Percentiles rank a stretch among this genome's conserved stretches.
These are phyloP conservation scores for Phytopythium aichiense DNA, from an alignment of 352 stramenopile species.

Conservation along the genomic window DNA sequence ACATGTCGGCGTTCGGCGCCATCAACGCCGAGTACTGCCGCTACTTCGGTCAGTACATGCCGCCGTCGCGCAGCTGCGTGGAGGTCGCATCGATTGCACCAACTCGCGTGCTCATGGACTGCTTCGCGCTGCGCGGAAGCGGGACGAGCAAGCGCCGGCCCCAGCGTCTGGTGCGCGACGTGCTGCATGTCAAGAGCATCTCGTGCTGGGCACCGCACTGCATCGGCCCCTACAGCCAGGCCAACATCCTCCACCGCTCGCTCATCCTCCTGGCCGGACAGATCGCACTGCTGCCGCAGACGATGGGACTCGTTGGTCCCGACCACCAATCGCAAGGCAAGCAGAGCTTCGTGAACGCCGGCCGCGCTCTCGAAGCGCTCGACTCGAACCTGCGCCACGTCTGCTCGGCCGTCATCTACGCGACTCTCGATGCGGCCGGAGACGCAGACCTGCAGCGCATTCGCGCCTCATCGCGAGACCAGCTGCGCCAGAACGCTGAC, in stretches of 20 bases:
- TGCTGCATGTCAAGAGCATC: slow-evolving; percentile 96
- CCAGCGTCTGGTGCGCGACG: slow-evolving; percentile 66
- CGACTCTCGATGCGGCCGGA: slow-evolving; percentile 11
- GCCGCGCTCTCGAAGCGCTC: slow-evolving; percentile 64
- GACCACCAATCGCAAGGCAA: slow-evolving; percentile 36
- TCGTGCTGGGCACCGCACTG: slow-evolving; percentile 97
- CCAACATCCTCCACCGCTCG: slow-evolving; percentile 89
- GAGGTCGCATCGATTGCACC: slow-evolving; percentile 63
- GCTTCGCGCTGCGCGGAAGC: slow-evolving; percentile 79
- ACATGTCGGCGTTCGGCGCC: slow-evolving; percentile 92
- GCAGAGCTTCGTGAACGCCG: slow-evolving; percentile 65
- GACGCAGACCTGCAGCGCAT: slow-evolving; percentile 11
- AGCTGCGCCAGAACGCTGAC: slow-evolving; percentile 43
- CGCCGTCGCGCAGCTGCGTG: slow-evolving; percentile 86
- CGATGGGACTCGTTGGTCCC: slow-evolving; percentile 87
- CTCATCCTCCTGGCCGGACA: slow-evolving; percentile 96
- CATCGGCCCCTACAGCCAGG: slow-evolving; percentile 99
- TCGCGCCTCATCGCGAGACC: slow-evolving; percentile 5
- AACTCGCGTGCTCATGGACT: slow-evolving; percentile 87
- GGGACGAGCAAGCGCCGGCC: slow-evolving; percentile 54
- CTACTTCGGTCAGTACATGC: slow-evolving; percentile 82
- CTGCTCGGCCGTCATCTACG: slow-evolving; percentile 63
- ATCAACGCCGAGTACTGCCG: slow-evolving; percentile 94
- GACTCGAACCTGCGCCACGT: slow-evolving; percentile 80
- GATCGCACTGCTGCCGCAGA: slow-evolving; percentile 94